Conservation (phyloP, 352 stramenopile species). For the Phytophthora pinifolia region DNA sequence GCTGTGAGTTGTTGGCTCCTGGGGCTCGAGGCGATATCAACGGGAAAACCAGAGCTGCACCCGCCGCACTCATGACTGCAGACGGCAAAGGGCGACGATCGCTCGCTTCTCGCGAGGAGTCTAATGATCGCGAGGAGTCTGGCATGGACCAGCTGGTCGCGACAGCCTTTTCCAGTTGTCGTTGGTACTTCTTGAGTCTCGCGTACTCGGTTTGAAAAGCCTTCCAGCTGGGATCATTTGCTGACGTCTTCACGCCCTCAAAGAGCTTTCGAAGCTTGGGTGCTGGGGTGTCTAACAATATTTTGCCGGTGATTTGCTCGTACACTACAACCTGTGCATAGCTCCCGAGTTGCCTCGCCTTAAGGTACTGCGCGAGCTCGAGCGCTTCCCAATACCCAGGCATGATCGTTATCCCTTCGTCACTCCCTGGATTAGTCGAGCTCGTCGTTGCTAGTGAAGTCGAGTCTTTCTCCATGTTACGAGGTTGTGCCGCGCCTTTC, state of each 20-base stretch:
- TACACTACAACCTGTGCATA: constrained; percentile 55
- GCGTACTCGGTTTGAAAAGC: constrained; percentile 37
- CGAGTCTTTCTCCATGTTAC: constrained; percentile 13
- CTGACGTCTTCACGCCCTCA: constrained; percentile 20
- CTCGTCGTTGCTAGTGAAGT: constrained; percentile 2
- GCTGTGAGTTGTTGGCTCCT: not conserved
- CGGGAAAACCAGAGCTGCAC: constrained; percentile 29
- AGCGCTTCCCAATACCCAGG: constrained; percentile 58
- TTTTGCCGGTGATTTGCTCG: constrained; percentile 65
- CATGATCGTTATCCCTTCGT: constrained; percentile 30
- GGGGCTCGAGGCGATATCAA: constrained; percentile 31
- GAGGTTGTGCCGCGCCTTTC: constrained; percentile 38
- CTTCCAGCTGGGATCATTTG: constrained; percentile 53
- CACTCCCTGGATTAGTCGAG: constrained; percentile 8
- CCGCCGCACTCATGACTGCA: constrained; percentile 19
- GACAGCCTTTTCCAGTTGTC: constrained; percentile 30
- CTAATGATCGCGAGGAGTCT: constrained; percentile 17
- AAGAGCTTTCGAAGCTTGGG: constrained; percentile 50
- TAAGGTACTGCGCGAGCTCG: constrained; percentile 60
- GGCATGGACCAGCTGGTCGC: constrained; percentile 12
- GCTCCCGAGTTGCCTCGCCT: constrained; percentile 42
- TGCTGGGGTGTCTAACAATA: constrained; percentile 47
- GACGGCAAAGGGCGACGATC: constrained; percentile 10
- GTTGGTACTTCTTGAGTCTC: constrained; percentile 51
- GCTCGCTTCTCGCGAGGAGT: constrained; percentile 7